Evolutionary conservation across 1,284 basidiomycete genomes (phyloP).

Genomic region (Microbotryomycetes sp.): DNA sequence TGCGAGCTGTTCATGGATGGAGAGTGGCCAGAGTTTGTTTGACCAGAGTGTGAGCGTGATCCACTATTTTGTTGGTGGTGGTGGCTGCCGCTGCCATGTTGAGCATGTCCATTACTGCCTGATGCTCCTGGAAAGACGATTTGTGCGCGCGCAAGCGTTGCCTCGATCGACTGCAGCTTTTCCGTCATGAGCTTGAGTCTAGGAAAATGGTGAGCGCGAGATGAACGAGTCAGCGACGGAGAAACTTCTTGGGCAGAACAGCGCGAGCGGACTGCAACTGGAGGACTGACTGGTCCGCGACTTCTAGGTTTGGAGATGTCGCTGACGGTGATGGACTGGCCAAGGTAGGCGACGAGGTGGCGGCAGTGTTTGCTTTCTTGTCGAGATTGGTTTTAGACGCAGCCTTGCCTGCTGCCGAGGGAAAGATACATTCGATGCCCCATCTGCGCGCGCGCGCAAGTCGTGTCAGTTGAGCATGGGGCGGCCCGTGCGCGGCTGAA

Average conservation of each 20-base stretch:
- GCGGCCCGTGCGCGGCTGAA: background rate
- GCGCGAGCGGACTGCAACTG: background rate
- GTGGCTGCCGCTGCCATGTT: too few species aligned
- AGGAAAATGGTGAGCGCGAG: background rate
- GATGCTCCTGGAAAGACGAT: background rate
- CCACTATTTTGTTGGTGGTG: background rate
- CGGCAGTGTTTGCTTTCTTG: background rate
- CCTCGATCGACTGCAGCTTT: conserved; percentile 24
- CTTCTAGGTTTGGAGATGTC: background rate
- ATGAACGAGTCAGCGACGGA: background rate
- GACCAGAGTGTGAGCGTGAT: background rate
- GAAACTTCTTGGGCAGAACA: background rate
- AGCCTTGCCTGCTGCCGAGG: conserved; percentile 3
- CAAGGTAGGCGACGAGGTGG: background rate
- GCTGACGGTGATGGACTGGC: background rate
- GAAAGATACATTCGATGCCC: conserved; percentile 28
- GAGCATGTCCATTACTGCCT: background rate
- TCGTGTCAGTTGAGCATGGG: too few species aligned
- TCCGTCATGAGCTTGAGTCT: conserved; percentile 27
- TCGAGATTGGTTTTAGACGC: background rate
- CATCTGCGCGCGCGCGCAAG: conserved; percentile 7
- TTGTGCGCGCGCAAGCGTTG: conserved; percentile 18
- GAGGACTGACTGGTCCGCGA: conserved; percentile 21
- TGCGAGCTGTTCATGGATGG: background rate
- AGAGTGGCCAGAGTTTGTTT: background rate